Percentiles rank a stretch among this genome's conserved stretches.
phyloP scores from a whole-genome alignment of 306 rosid genomes.

The Castanea sativa region DNA sequence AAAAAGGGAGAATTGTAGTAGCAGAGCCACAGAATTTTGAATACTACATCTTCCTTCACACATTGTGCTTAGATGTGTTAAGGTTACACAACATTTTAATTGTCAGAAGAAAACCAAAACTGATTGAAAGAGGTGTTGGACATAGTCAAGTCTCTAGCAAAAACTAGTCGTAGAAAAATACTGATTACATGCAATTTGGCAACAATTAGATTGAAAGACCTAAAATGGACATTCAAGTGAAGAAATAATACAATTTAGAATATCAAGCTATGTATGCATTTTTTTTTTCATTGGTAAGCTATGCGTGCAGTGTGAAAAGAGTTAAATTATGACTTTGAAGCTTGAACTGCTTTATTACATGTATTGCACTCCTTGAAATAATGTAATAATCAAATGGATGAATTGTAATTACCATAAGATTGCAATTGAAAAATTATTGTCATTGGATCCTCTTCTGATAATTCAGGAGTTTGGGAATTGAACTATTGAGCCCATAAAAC shows the following conservation, averaged over 20 bases:
- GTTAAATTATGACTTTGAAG: not conserved
- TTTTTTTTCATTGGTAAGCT: too few species aligned
- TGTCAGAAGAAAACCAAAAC: not conserved
- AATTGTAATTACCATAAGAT: not conserved
- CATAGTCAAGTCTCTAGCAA: not conserved
- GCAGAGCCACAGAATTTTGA: not conserved
- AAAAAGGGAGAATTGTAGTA: not conserved
- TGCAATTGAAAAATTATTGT: not conserved
- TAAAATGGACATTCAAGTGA: not conserved
- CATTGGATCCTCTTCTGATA: not conserved
- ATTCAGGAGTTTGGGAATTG: not conserved
- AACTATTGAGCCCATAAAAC: not conserved
- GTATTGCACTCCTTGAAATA: too few species aligned
- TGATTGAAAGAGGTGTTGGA: not conserved
- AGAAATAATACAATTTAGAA: not conserved
- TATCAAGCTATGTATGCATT: not conserved
- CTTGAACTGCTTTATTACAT: not conserved
- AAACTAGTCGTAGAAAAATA: not conserved
- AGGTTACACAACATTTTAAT: not conserved
- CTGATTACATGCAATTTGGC: not conserved
- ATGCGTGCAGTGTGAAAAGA: not conserved
- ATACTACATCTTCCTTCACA: not conserved
- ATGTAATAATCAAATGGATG: not conserved
- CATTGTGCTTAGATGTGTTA: not conserved
- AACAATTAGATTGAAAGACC: not conserved